Percentiles rank a stretch among this genome's conserved stretches.
Evolutionary conservation across 1,284 basidiomycete genomes (phyloP).

Genomic region (Ganoderma lucidum): DNA sequence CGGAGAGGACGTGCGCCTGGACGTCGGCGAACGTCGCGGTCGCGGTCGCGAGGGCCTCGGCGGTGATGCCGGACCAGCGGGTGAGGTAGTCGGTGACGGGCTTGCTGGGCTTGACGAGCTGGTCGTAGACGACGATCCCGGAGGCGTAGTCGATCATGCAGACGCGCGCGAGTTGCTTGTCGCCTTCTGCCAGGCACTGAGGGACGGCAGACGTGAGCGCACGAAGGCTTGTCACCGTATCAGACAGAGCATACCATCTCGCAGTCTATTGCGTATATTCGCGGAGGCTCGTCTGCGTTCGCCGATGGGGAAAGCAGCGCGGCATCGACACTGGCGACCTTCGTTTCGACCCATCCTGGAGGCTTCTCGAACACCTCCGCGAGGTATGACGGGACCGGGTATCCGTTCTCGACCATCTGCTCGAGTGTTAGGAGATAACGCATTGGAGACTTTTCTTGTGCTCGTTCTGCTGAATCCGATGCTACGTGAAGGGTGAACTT

Average conservation of each 20-base stretch:
- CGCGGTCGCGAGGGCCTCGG: slow-evolving; percentile 68
- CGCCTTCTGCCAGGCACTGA: slow-evolving; percentile 86
- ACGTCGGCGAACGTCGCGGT: slow-evolving; percentile 82
- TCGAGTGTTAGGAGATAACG: slow-evolving; percentile 80
- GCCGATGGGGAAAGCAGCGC: slow-evolving; percentile 35
- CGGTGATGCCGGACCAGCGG: slow-evolving; percentile 92
- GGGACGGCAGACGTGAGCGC: background rate
- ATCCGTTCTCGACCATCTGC: slow-evolving; percentile 92
- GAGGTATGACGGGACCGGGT: slow-evolving; percentile 84
- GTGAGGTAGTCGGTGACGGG: slow-evolving; percentile 90
- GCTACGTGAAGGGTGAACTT: background rate
- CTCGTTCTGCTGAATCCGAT: slow-evolving; percentile 58
- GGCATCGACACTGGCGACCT: slow-evolving; percentile 48
- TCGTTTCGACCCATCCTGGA: slow-evolving; percentile 79
- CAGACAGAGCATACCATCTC: slow-evolving; percentile 78
- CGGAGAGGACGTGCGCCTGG: slow-evolving; percentile 69
- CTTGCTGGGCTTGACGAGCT: slow-evolving; percentile 85
- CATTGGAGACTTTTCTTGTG: slow-evolving; percentile 66
- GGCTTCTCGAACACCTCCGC: slow-evolving; percentile 71
- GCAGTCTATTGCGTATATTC: slow-evolving; percentile 84
- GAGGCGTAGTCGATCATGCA: slow-evolving; percentile 83
- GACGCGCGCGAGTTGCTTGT: slow-evolving; percentile 86
- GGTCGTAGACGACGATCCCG: slow-evolving; percentile 81
- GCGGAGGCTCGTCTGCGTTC: slow-evolving; percentile 45
- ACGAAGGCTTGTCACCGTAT: background rate